Evolutionary conservation across 768 basidiomycete species (phyloP).

Genomic region (Mycena vulgaris): DNA sequence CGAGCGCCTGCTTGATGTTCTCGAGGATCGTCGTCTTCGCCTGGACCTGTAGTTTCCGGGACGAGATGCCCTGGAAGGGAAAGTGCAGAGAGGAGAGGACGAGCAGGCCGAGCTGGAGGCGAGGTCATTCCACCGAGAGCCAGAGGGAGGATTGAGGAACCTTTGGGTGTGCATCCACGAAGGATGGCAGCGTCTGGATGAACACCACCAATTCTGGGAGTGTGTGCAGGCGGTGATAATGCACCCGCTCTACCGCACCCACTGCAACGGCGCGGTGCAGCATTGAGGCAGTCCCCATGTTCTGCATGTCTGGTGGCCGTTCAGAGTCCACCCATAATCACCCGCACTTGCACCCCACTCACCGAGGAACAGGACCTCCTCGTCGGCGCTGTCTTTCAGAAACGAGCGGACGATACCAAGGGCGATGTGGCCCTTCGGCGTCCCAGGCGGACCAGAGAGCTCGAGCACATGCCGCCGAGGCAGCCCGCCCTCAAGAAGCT

Average conservation of each 20-base stretch:
- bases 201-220: slow-evolving; percentile 73
- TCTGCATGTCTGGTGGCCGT: slow-evolving; percentile 59
- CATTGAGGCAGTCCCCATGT: slow-evolving; percentile 56
- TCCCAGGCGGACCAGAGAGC: slow-evolving; percentile 84
- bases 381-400: slow-evolving; percentile 53
- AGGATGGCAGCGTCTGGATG: slow-evolving; percentile 65
- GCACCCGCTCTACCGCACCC: slow-evolving; percentile 48
- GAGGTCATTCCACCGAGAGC: not conserved
- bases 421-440: slow-evolving; percentile 72
- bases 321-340: slow-evolving; percentile 5
- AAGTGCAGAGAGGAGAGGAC: slow-evolving; percentile 79
- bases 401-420: slow-evolving; percentile 66
- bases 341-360: slow-evolving; percentile 43
- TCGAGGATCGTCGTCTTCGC: slow-evolving; percentile 64
- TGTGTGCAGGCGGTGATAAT: slow-evolving; percentile 60
- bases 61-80: slow-evolving; percentile 69
- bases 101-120: slow-evolving; percentile 67
- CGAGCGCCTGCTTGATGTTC: slow-evolving; percentile 66
- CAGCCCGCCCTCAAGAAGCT: slow-evolving; percentile 75
- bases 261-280: slow-evolving; percentile 46
- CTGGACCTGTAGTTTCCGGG: slow-evolving; percentile 49
- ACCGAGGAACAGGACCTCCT: slow-evolving; percentile 80
- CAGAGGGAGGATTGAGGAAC: slow-evolving; percentile 50
- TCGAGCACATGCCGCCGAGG: slow-evolving; percentile 75
- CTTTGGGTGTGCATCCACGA: slow-evolving; percentile 61